phyloP scores from a whole-genome alignment of 139 green algal species.

The Chlamydomonas sp. region DNA sequence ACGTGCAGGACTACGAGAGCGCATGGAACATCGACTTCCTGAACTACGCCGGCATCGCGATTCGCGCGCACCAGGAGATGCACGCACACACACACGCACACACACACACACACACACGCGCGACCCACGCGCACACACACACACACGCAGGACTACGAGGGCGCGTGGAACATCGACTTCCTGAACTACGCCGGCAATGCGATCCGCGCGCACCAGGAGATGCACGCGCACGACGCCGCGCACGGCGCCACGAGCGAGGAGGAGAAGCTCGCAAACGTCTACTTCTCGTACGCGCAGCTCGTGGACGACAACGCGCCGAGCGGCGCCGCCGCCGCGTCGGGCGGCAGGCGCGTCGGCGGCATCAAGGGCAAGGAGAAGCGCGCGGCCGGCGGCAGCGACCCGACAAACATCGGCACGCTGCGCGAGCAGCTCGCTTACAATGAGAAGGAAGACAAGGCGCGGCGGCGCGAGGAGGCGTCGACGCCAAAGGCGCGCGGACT shows the following conservation, averaged over 20 bases:
- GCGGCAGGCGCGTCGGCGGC: not conserved
- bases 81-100: not conserved
- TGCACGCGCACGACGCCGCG: conserved; percentile 16
- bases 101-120: conserved; percentile 14
- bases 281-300: conserved; percentile 30
- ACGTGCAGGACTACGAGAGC: conserved; percentile 50
- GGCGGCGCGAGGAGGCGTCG: conserved; percentile 1
- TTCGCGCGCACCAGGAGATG: conserved; percentile 17
- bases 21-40: conserved; percentile 47
- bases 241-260: conserved; percentile 7
- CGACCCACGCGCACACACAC: too few species aligned
- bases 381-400: conserved; percentile 17
- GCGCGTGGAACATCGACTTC: conserved; percentile 48
- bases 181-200: conserved; percentile 41
- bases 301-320: conserved; percentile 18
- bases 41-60: conserved; percentile 31
- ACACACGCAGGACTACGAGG: conserved; percentile 52
- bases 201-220: conserved; percentile 29
- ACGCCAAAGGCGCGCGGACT: conserved; percentile 37
- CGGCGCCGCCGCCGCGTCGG: not conserved
- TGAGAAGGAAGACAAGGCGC: conserved; percentile 4
- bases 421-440: conserved; percentile 20
- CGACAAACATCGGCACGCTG: conserved; percentile 38
- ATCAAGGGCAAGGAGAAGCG: not conserved
- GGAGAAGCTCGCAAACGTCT: conserved; percentile 28